Evolutionary conservation across 1,284 basidiomycete genomes (phyloP).

Genomic region (Fomes fomentarius): DNA sequence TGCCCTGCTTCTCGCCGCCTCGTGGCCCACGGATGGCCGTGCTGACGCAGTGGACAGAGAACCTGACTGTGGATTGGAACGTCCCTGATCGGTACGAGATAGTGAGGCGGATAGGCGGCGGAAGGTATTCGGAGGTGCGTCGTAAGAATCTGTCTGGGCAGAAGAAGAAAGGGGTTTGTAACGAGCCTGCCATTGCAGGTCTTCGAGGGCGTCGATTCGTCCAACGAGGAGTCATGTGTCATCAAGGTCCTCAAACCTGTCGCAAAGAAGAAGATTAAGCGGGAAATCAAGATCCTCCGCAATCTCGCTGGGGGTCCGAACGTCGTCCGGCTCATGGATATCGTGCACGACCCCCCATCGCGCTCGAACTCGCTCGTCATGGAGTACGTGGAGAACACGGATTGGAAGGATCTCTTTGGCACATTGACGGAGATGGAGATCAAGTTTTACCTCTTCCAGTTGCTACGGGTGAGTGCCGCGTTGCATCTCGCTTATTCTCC

Average conservation of each 20-base stretch:
- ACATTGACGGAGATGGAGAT: slow-evolving; percentile 81
- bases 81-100: slow-evolving; percentile 99
- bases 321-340: slow-evolving; percentile 81
- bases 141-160: neutral
- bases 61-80: slow-evolving; percentile 82
- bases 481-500: neutral
- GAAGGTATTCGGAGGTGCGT: slow-evolving; percentile 91
- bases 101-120: slow-evolving; percentile 94
- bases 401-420: slow-evolving; percentile 82
- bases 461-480: slow-evolving; percentile 64
- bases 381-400: slow-evolving; percentile 84
- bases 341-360: slow-evolving; percentile 76
- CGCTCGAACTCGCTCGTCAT: slow-evolving; percentile 86
- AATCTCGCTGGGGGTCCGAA: slow-evolving; percentile 89
- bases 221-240: slow-evolving; percentile 79
- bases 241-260: slow-evolving; percentile 93
- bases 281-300: slow-evolving; percentile 90
- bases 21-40: slow-evolving; percentile 14
- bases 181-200: slow-evolving; percentile 50
- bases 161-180: neutral
- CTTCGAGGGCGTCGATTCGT: slow-evolving; percentile 84
- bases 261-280: slow-evolving; percentile 91
- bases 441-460: slow-evolving; percentile 84
- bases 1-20: neutral
- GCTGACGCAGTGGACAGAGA: slow-evolving; percentile 48